phyloP scores from a whole-genome alignment of 331 rosid genomes.

The Arachis monticola region DNA sequence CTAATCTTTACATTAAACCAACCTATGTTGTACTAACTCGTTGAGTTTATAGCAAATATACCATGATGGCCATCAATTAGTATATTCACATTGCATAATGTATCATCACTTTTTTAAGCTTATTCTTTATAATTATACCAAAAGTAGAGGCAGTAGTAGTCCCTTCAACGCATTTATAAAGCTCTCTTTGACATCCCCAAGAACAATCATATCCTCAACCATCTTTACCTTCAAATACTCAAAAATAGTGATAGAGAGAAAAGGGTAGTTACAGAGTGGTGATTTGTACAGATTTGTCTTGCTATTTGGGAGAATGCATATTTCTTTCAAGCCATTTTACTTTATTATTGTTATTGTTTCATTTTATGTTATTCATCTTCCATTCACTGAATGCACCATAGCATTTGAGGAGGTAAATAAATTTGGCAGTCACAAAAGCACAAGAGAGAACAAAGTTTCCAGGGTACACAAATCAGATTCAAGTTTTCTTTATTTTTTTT shows the following conservation, averaged over 20 bases:
- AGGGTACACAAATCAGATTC: constrained; percentile 50
- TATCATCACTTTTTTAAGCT: constrained; percentile 36
- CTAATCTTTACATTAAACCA: constrained; percentile 46
- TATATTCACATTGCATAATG: constrained; percentile 35
- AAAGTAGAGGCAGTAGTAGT: constrained; percentile 36
- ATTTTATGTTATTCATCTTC: constrained; percentile 53
- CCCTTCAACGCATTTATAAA: constrained; percentile 43
- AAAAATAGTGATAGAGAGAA: constrained; percentile 8
- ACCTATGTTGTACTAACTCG: constrained; percentile 15
- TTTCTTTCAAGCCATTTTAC: constrained; percentile 36
- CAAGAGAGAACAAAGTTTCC: constrained; percentile 36
- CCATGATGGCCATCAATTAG: background rate
- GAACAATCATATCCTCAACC: constrained; percentile 50
- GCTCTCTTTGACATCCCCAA: constrained; percentile 37
- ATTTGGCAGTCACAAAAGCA: constrained; percentile 46
- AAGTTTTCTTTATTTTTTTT: background rate
- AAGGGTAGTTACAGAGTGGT: constrained; percentile 8
- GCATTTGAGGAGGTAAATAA: constrained; percentile 51
- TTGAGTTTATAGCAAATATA: constrained; percentile 26
- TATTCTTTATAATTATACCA: constrained; percentile 31
- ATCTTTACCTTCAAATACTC: constrained; percentile 40
- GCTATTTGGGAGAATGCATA: constrained; percentile 53
- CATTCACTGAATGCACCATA: constrained; percentile 59
- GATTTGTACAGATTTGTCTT: background rate
- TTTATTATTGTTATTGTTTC: constrained; percentile 39